Conservation (phyloP, 192 early-diverging fungal genomes). For the Coemansia sp. region DNA sequence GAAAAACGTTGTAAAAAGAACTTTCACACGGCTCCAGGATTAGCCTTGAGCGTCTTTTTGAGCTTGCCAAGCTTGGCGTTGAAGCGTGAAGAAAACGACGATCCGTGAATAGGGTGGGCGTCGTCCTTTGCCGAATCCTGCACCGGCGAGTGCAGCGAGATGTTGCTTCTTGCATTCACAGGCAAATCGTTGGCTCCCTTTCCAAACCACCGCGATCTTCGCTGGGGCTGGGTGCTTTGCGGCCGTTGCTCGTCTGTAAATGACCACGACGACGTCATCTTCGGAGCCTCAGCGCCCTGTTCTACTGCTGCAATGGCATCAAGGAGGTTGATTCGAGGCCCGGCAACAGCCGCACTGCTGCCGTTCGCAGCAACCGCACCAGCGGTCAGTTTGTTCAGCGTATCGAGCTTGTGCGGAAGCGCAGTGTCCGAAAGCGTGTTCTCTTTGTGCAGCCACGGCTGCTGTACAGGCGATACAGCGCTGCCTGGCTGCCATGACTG, state of each 20-base stretch:
- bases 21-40: neutral
- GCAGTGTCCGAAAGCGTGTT: conserved; percentile 41
- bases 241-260: conserved; percentile 33
- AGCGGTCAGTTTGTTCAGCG: neutral
- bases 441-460: conserved; percentile 45
- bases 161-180: neutral
- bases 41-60: conserved; percentile 32
- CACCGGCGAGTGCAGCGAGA: neutral
- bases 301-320: conserved; percentile 1
- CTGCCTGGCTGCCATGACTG: conserved; percentile 47
- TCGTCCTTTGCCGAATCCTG: conserved; percentile 15
- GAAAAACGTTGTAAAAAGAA: neutral
- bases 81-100: conserved; percentile 28
- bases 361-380: neutral
- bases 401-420: conserved; percentile 16
- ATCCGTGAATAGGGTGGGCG: neutral
- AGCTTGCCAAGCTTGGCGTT: conserved; percentile 44
- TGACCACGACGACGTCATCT: conserved; percentile 39
- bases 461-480: conserved; percentile 8
- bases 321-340: neutral
- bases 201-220: conserved; percentile 32
- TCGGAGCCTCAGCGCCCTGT: conserved; percentile 5
- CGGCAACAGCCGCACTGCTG: neutral
- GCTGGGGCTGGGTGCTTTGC: conserved; percentile 34
- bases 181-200: conserved; percentile 2